Conservation (phyloP, 192 early-diverging fungal species). For the Backusella morwellensis region DNA sequence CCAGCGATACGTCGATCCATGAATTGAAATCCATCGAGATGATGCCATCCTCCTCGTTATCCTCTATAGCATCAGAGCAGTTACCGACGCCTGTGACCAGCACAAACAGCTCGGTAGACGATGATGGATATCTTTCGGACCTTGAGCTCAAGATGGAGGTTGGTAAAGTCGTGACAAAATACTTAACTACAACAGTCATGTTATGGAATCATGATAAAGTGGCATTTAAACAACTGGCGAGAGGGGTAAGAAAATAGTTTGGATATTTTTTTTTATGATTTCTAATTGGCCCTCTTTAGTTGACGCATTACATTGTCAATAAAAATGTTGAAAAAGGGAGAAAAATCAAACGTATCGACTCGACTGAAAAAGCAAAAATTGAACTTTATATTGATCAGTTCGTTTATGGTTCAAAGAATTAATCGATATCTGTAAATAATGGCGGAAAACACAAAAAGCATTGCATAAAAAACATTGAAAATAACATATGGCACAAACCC, state of each 20-base stretch:
- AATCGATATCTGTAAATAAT: too few relatives aligned
- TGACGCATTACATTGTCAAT: not conserved
- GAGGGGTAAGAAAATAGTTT: conserved; percentile 31
- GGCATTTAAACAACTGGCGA: conserved; percentile 48
- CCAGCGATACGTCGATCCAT: not conserved
- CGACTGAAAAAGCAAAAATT: not conserved
- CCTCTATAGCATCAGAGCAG: not conserved
- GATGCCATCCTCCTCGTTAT: not conserved
- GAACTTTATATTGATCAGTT: not conserved
- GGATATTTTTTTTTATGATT: too few relatives aligned
- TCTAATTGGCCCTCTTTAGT: too few relatives aligned
- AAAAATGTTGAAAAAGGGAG: not conserved
- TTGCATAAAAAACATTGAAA: too few relatives aligned
- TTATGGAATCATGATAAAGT: conserved; percentile 41
- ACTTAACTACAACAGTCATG: conserved; percentile 42
- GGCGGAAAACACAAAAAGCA: too few relatives aligned
- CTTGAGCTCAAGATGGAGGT: conserved; percentile 31
- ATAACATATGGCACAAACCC: too few relatives aligned
- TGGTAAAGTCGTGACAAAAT: conserved; percentile 24
- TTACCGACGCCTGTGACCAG: conserved; percentile 5
- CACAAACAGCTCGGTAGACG: not conserved
- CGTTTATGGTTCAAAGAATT: not conserved
- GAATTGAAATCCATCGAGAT: not conserved
- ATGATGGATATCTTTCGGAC: not conserved
- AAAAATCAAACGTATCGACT: not conserved